Evolutionary conservation across 805 yeast genomes (phyloP), one percentile per base, ranked within the genome.

Genomic region (Candida jianshihensis): DNA sequence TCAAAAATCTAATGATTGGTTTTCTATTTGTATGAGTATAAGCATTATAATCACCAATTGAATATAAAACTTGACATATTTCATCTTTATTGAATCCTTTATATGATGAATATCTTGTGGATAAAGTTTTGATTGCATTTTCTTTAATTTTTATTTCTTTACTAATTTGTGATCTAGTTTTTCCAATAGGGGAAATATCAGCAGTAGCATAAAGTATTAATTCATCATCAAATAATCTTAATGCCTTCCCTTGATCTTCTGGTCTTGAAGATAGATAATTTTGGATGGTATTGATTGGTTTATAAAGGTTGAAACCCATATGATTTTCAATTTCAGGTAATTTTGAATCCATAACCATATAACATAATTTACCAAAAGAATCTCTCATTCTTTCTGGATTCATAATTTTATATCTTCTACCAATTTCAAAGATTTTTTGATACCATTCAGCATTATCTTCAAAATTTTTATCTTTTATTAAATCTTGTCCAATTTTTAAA

Each of bases 341-440:
- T 32, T 84, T 63, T 3, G 92, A 83, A 57, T 83, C 94, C 92
- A 84, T 83, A 26, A 82, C 77, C 83, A 83, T 84, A 56, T 83
- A 83, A 61, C 84, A 79, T 39, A 84, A 61, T 49, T 83, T 82
- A 31, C 94, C 94, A 55, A 77, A 84, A 5, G 78, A 78, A 49
- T 79, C 84, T 42, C 88, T 69, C 84, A 84, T 78, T 48, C 75
- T 70, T 47, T 83, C 88, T 0, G 94, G 94, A 50, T 83, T 83
- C 88, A 83, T 79, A 48, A 84, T 78, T 53, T 83, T 83, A 60
- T 83, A 83, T 30, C 92, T 67, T 48, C 92, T 66, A 18, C 92
- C 92, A 41, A 83, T 75, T 58, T 83, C 92, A 54, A 83, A 83
- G 7, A 83, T 63, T 29, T 59, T 60, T 51, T 82, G 70, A 55